Base-by-base conservation (phyloP, 2,329 filamentous ascomycete genomes). In the Allantophomopsis lycopodina region DNA sequence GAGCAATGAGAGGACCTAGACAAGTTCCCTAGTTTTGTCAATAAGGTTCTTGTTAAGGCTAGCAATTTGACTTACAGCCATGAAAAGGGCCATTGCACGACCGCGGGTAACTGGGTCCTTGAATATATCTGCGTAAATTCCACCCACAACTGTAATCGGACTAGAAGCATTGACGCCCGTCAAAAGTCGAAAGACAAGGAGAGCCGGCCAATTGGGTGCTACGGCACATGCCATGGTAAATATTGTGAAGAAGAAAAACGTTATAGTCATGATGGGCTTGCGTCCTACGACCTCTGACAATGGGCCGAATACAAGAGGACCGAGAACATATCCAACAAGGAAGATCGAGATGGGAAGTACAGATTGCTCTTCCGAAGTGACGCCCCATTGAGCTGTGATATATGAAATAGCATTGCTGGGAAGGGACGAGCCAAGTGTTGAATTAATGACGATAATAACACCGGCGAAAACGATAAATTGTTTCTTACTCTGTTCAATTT, bases 231-330 rank as follows among this genome's bases (percentile, higher is more conserved):
- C 78, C 36, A 84, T 68, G 3, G 69, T 73, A 8, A 84, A 60
- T 42, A 83, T 65, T 36, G 80, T 75, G 50, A 83, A 85, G 20
- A 81, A 61, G 42, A 72, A 69, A 58, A 84, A 80, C 5, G 78
- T 77, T 47, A 71, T 56, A 28, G 80, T 71, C 74, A 30, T 73
- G 52, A 79, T 61, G 5, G 68, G 70, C 43, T 68, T 60, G 12
- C 77, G 64, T 7, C 78, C 76, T 42, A 70, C 71, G 43, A 80
- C 74, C 52, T 83, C 79, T 34, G 71, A 79, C 3, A 82, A 52
- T 0, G 79, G 79, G 0, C 75, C 78, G 64, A 76, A 80, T 11
- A 79, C 55, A 7, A 79, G 55, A 1, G 73, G 73, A 0, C 63
- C 59, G 45, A 54, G 35, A 15, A 78, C 70, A 50, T 79, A 83